Evolutionary conservation across 73 alveolate genomes (phyloP).

Genomic region (Tetrahymena thermophila): DNA sequence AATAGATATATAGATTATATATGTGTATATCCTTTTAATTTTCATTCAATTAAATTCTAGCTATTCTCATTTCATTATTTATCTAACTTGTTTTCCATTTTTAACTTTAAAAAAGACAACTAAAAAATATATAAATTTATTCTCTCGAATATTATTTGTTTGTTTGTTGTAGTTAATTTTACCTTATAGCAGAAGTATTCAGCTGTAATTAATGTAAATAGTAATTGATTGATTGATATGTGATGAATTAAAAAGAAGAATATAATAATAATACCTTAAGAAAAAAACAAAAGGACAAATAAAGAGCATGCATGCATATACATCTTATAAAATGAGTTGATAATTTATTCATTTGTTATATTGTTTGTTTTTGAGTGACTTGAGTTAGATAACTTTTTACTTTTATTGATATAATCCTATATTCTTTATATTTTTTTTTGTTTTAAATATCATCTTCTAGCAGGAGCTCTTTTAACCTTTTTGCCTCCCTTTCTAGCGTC

Average conservation of each 20-base stretch:
- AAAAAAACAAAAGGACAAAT: not conserved
- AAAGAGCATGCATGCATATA: not conserved
- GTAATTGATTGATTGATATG: not conserved
- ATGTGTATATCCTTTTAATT: not conserved
- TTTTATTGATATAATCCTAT: not conserved
- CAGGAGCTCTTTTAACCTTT: conserved; percentile 1
- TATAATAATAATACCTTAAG: not conserved
- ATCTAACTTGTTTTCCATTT: too few relatives aligned
- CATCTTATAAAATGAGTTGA: not conserved
- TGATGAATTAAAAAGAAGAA: not conserved
- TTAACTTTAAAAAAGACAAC: too few relatives aligned
- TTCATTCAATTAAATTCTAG: too few relatives aligned
- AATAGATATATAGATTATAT: too few relatives aligned
- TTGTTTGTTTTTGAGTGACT: not conserved
- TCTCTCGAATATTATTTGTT: too few relatives aligned
- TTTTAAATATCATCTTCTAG: not conserved
- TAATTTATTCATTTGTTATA: not conserved
- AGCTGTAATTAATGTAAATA: not conserved
- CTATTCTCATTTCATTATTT: too few relatives aligned
- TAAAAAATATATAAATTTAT: too few relatives aligned
- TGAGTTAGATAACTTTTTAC: not conserved
- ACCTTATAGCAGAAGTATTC: not conserved
- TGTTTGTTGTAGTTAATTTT: too few relatives aligned
- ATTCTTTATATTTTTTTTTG: not conserved
- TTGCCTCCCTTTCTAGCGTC: not conserved